Base-by-base conservation (phyloP, 495 filamentous ascomycete genomes). In the Hypoxylon subgilvum region DNA sequence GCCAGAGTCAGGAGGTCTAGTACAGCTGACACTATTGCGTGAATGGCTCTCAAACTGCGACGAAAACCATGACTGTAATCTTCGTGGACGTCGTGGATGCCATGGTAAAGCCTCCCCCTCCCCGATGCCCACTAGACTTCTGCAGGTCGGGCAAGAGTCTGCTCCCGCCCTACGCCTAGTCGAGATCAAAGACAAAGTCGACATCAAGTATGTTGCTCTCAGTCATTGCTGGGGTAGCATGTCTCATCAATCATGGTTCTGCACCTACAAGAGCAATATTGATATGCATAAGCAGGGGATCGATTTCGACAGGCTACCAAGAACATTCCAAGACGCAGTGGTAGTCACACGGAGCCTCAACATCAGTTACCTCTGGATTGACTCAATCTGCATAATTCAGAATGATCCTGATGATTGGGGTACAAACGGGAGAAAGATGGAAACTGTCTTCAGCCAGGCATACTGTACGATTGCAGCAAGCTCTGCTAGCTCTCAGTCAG, bases 361-460 rank as follows among this genome's bases (percentile, higher is more conserved):
- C 0, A 25, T 70, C 0, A 46, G 31, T 12, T 73, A 61, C 28
- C 40, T 76, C 2, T 75, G 73, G 74, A 68, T 77, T n/a, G 74
- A 76, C 48, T 74, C 72, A 1, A 30, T 77, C 9, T 76, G 74
- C 52, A 78, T 77, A 22, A 69, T 76, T 14, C 75, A 79, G 42
- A 66, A 68, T 1, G 50, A 54, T 6, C 23, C 28, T 7, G 61
- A 60, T 0, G 76, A 79, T 52, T 79, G 71, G 65, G 38, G 57
- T 17, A 17, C n/a, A 7, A 68, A 78, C 48, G 41, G 71, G 9
- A 58, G 49, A 19, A 36, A 32, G 6, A 79, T 80, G 76, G 69
- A 73, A 44, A 22, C 52, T 7, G 71, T 76, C 5, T 80, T 73
- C 36, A 68, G 64, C 36, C 40, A 41, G 6, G 69, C 71, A 0